Evolutionary conservation across 208 protist species (phyloP).

Genomic region (Vickermania spadyakhi): DNA sequence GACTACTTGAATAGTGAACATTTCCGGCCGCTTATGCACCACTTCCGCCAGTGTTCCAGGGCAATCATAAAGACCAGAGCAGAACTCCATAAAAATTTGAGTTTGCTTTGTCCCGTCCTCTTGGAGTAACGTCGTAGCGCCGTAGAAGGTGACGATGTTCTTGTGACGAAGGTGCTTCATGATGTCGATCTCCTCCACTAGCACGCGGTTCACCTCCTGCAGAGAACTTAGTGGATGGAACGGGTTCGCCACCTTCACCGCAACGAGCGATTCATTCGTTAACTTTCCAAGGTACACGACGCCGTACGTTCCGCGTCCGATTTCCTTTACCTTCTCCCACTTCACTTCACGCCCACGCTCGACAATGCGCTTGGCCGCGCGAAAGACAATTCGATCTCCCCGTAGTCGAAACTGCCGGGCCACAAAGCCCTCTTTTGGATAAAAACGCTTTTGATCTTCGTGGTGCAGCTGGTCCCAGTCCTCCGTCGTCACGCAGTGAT

Average conservation of each 20-base stretch:
- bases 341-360: neutral
- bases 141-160: neutral
- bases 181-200: neutral
- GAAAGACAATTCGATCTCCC: neutral
- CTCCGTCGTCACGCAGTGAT: neutral
- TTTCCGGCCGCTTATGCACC: neutral
- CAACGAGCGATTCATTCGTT: neutral
- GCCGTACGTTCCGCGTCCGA: slow-evolving; percentile 1
- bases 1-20: neutral
- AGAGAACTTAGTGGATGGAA: neutral
- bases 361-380: neutral
- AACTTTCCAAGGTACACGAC: neutral
- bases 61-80: neutral
- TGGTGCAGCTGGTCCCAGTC: neutral
- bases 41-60: neutral
- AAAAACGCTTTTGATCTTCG: neutral
- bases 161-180: neutral
- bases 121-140: neutral
- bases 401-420: neutral
- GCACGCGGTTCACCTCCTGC: slow-evolving; percentile 63
- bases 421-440: neutral
- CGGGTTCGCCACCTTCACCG: slow-evolving; percentile 2
- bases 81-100: neutral
- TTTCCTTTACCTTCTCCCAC: neutral
- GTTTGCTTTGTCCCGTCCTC: neutral